Conservation (phyloP, 2,329 filamentous ascomycete genomes). For the Hypoxylon sp. region DNA sequence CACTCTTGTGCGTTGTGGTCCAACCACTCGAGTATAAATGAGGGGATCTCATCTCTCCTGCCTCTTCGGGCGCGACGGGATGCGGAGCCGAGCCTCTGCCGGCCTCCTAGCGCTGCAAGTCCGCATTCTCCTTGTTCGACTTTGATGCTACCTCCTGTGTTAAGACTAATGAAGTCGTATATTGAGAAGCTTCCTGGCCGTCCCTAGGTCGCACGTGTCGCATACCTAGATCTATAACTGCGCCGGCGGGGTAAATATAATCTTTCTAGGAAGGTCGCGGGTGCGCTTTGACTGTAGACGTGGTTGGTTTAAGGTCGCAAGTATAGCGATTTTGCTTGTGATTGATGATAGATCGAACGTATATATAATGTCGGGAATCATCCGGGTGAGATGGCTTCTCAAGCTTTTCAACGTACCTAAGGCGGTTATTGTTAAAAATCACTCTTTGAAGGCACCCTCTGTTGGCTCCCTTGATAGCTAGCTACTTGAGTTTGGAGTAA, state of each 20-base stretch:
- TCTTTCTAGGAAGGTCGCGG: constrained; percentile 38
- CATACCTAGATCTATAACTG: constrained; percentile 2
- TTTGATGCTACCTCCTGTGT: constrained; percentile 32
- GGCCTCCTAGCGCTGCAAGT: not conserved
- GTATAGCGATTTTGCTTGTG: not conserved
- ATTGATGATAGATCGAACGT: too few species aligned
- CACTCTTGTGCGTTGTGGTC: not conserved
- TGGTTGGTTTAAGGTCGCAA: not conserved
- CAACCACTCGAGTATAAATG: constrained; percentile 3
- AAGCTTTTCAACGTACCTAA: too few species aligned
- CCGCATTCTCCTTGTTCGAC: not conserved
- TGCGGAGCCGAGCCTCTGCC: constrained; percentile 4
- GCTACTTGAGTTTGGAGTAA: too few species aligned
- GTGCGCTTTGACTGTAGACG: constrained; percentile 9
- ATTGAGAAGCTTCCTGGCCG: constrained; percentile 14
- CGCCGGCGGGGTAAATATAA: constrained; percentile 16
- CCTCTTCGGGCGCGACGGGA: constrained; percentile 9
- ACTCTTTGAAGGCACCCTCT: too few species aligned
- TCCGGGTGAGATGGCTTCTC: constrained; percentile 3
- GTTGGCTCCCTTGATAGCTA: too few species aligned
- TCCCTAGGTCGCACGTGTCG: constrained; percentile 26
- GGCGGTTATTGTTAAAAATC: not conserved
- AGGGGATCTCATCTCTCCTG: constrained; percentile 11
- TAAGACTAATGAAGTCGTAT: constrained; percentile 10
- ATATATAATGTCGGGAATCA: constrained; percentile 11